A percentile compares a stretch with the other conserved stretches of the same genome.
Conservation (phyloP, 75 land plant genomes). For the Picea glauca region DNA sequence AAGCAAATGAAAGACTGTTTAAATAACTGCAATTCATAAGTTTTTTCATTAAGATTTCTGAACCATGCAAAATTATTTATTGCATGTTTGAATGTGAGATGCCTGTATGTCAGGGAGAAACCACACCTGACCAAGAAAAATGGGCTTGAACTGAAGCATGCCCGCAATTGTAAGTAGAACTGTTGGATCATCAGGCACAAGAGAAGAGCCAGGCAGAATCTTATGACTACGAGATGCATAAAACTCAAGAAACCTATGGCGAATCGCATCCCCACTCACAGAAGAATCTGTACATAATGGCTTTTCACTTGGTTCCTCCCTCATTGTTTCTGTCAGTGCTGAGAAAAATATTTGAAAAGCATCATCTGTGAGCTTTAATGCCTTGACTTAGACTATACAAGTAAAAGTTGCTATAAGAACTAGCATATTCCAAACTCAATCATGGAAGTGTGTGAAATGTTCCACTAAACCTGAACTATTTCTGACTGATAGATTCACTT, state of each 20-base stretch:
- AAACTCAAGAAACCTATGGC: constrained; percentile 70
- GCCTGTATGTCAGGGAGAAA: no score
- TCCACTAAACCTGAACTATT: no score
- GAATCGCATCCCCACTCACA: constrained; percentile 73
- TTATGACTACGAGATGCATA: constrained; percentile 77
- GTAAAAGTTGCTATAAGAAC: no score
- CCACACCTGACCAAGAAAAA: constrained; percentile 96
- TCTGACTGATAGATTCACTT: neutral
- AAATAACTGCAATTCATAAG: neutral
- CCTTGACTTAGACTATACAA: no score
- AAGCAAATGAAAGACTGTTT: neutral
- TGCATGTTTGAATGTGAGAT: neutral
- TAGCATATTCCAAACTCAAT: no score
- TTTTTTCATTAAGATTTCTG: no score
- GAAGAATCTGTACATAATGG: constrained; percentile 14
- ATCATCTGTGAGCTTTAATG: no score
- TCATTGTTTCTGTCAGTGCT: constrained; percentile 34
- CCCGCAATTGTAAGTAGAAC: constrained; percentile 93
- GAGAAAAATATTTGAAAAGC: no score
- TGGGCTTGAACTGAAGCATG: constrained; percentile 96
- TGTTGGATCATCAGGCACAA: constrained; percentile 95
- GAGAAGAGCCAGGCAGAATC: constrained; percentile 82
- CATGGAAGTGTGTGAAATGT: no score
- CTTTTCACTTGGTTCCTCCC: constrained; percentile 31
- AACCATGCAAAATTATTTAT: neutral